phyloP scores from a whole-genome alignment of 768 basidiomycete species.

The Postia placenta region DNA sequence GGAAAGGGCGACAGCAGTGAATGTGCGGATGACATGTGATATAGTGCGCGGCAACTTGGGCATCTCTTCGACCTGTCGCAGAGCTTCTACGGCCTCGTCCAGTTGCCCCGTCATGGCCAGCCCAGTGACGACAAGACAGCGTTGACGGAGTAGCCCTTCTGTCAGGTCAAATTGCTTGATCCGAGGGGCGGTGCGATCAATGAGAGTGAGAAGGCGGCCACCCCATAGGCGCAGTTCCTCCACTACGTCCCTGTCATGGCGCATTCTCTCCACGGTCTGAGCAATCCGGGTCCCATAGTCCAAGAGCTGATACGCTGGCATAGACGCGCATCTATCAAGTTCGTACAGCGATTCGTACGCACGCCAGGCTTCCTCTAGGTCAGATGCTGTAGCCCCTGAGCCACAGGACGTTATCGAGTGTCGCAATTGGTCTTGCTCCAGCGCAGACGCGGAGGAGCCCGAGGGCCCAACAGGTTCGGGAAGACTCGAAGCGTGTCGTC shows the following conservation, averaged over 20 bases:
- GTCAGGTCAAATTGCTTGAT: slow-evolving; percentile 17
- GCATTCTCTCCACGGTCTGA: neutral
- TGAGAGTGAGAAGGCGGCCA: slow-evolving; percentile 27
- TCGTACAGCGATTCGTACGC: slow-evolving; percentile 25
- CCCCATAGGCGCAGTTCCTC: slow-evolving; percentile 29
- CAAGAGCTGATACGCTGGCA: slow-evolving; percentile 21
- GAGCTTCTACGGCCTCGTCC: slow-evolving; percentile 26
- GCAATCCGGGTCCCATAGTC: slow-evolving; percentile 22
- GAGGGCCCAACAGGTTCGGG: slow-evolving; percentile 8
- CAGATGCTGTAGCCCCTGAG: neutral
- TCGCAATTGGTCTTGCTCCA: neutral
- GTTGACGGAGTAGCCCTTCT: slow-evolving; percentile 15
- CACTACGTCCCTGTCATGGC: slow-evolving; percentile 1
- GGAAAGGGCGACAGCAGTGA: slow-evolving; percentile 32
- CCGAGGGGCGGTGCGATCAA: slow-evolving; percentile 24
- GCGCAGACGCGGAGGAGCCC: neutral
- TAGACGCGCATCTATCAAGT: slow-evolving; percentile 10
- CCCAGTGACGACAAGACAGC: slow-evolving; percentile 26
- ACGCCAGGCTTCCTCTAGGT: slow-evolving; percentile 32
- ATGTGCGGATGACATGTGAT: slow-evolving; percentile 24
- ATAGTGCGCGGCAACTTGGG: neutral
- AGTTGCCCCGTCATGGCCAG: slow-evolving; percentile 33
- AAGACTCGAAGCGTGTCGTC: slow-evolving; percentile 25
- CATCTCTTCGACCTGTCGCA: slow-evolving; percentile 20
- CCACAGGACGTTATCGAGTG: neutral